Evolutionary conservation across 257 asterid species (phyloP), one percentile per base, ranked within the genome.

Genomic region (Ajuga chamaepitys): DNA sequence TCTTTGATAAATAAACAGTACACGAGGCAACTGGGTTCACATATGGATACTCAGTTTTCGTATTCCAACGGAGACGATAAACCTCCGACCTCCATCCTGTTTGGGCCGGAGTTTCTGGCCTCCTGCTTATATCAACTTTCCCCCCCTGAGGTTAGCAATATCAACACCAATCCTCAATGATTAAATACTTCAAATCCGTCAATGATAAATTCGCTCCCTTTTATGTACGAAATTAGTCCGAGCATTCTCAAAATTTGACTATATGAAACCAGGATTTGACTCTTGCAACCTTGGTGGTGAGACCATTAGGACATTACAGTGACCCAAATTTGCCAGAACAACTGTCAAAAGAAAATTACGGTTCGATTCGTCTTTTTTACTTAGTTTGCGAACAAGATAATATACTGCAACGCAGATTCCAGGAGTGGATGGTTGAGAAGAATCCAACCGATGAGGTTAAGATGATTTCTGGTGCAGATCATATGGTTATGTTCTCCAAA

Each of bases 401-500:
- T 7, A 17, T 56, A 0, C 13, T 74, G 2, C 70, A 58, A 32
- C 59, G 56, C 64, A 20, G 47, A 0, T 45, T 69, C 1, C 83
- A 80, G 51, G 50, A 70, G 55, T 77, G 81, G 82, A 51, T 75
- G 64, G 75, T 81, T 50, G 59, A 64, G 16, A 74, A 72, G 3
- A 84, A 67, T 75, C 83, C 81, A 4, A 32, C 75, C 0, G 66
- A 75, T 30, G 87, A 72, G 38, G 82, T 77, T 28, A 69, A 70
- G 21, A 1, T 64, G 24, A 77, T 84, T 17, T 10, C 1, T 48
- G 62, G 73, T 20, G 70, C 87, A 3, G 83, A 79, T 75, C 85
- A 81, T 34, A 78, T 83, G 86, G 70, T 54, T 16, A 80, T 80
- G 82, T 57, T 83, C 52, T 77, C 82, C 4, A 75, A 75, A 71